Evolutionary conservation across 495 filamentous ascomycete species (phyloP).

Genomic region (Hyphodiscus hymeniophilus): DNA sequence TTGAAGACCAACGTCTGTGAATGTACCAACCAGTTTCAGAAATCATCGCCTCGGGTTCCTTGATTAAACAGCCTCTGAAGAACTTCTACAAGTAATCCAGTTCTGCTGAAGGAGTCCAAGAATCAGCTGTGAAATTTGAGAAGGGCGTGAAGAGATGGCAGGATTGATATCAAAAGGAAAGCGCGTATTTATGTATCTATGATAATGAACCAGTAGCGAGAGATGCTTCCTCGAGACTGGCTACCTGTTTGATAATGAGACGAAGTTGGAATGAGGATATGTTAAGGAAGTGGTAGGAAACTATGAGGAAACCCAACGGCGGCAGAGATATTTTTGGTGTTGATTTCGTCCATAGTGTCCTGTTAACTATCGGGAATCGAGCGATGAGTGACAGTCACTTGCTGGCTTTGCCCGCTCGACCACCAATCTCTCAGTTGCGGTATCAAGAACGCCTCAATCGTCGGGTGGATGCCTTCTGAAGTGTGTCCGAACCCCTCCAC

Average conservation of each 20-base stretch:
- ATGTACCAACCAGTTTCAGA: no score
- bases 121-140: no score
- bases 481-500: constrained; percentile 17
- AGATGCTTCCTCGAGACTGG: constrained; percentile 17
- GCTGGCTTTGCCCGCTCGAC: not conserved
- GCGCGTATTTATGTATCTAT: constrained; percentile 37
- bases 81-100: no score
- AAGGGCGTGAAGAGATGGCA: constrained; percentile 38
- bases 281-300: constrained; percentile 33
- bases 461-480: constrained; percentile 11
- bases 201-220: constrained; percentile 42
- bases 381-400: no score
- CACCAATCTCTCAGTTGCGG: constrained; percentile 7
- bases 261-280: constrained; percentile 32
- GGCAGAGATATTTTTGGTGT: constrained; percentile 43
- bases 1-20: no score
- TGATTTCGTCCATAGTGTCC: constrained; percentile 6
- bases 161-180: constrained; percentile 1
- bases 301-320: constrained; percentile 29
- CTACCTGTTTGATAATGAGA: constrained; percentile 21
- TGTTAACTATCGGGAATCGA: no score
- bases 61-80: no score
- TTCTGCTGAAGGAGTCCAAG: no score
- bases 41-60: no score
- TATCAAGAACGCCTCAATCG: constrained; percentile 11